phyloP scores from a whole-genome alignment of 805 yeast genomes.

The Nakazawaea siamensis region DNA sequence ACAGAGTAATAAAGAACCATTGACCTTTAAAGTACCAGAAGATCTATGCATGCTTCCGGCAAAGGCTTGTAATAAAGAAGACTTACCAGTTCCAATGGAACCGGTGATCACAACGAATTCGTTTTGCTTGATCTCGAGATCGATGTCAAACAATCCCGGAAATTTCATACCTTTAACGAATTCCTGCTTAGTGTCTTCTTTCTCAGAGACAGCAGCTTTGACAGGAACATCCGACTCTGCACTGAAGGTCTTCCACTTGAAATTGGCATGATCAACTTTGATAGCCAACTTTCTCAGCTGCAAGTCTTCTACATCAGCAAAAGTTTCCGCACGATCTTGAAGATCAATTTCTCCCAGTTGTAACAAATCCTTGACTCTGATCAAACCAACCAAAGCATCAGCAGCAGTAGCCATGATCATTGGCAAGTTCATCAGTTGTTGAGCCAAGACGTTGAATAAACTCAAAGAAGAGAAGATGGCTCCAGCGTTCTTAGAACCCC shows the following conservation, averaged over 20 bases:
- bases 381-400: constrained; percentile 33
- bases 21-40: constrained; percentile 22
- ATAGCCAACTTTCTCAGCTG: constrained; percentile 28
- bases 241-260: constrained; percentile 51
- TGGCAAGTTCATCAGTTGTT: constrained; percentile 34
- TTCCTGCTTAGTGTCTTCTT: not conserved
- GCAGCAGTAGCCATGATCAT: constrained; percentile 36
- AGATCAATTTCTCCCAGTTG: constrained; percentile 4
- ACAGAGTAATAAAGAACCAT: constrained; percentile 15
- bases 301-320: constrained; percentile 1
- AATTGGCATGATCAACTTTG: constrained; percentile 37
- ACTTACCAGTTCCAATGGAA: constrained; percentile 27
- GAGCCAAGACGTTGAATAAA: constrained; percentile 33
- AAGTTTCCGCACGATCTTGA: not conserved
- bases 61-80: constrained; percentile 28
- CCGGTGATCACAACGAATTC: constrained; percentile 30
- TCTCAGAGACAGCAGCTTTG: not conserved
- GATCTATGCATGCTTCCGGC: constrained; percentile 29
- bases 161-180: constrained; percentile 11
- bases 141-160: constrained; percentile 22
- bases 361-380: constrained; percentile 19
- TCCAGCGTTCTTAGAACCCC: constrained; percentile 25
- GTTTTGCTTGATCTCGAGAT: constrained; percentile 22
- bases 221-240: not conserved
- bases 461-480: constrained; percentile 34